A percentile compares a stretch with the other conserved stretches of the same genome.
Conservation (phyloP, 768 basidiomycete species). For the Cystobasidium onofrii region DNA sequence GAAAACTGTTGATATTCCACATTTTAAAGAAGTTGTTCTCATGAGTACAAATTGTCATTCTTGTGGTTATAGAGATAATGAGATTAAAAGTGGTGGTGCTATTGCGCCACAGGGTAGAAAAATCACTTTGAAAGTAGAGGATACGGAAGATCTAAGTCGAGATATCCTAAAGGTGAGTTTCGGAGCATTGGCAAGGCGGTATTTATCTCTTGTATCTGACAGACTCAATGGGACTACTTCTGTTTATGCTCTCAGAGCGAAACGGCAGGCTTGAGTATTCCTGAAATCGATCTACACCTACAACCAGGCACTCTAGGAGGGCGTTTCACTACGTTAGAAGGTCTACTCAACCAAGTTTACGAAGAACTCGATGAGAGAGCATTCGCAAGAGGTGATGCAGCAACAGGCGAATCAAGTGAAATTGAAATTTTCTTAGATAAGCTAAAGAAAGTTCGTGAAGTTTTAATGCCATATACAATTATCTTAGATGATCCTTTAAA, state of each 20-base stretch:
- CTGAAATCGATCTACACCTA: constrained; percentile 87
- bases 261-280: constrained; percentile 76
- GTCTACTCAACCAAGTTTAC: constrained; percentile 85
- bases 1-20: constrained; percentile 93
- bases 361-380: constrained; percentile 87
- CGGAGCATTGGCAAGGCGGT: neutral
- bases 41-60: constrained; percentile 95
- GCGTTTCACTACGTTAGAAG: constrained; percentile 93
- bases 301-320: constrained; percentile 92
- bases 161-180: constrained; percentile 79
- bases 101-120: constrained; percentile 78
- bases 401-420: constrained; percentile 43
- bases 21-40: constrained; percentile 96
- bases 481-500: constrained; percentile 91
- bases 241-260: constrained; percentile 66
- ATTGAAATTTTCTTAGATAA: constrained; percentile 69
- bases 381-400: constrained; percentile 63
- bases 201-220: neutral
- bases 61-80: constrained; percentile 95
- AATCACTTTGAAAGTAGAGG: constrained; percentile 81
- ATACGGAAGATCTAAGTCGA: constrained; percentile 79
- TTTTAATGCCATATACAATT: constrained; percentile 71
- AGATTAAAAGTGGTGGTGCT: constrained; percentile 87
- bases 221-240: neutral
- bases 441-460: constrained; percentile 72